Evolutionary conservation across 768 basidiomycete genomes (phyloP), one percentile per base, ranked within the genome.

Genomic region (Termitomyces sp.): DNA sequence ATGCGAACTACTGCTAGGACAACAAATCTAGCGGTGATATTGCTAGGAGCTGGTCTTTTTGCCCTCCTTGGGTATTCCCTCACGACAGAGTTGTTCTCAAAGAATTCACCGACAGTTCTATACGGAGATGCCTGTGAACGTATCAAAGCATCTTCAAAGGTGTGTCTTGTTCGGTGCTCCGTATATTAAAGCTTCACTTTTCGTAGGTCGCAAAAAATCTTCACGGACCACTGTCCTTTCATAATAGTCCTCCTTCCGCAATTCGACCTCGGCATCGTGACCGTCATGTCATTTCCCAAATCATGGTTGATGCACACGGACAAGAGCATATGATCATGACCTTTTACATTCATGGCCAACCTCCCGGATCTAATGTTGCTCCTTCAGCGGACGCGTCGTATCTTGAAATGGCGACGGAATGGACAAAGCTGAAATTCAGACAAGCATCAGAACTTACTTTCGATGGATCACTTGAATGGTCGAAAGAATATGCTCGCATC

Each of bases 241-340:
- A 93, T 69, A 92, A 89, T 65, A 90, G 88, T 63, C 87, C 90
- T 0, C 90, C 92, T 2, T 85, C 88, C n/a, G 70, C 77, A 40
- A 68, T 80, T 53, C 84, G 90, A 30, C 92, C 92, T 13, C 82
- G 90, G 54, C 92, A 93, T 66, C 83, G 92, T 20, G 89, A 90
- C 64, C 83, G 89, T 65, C 88, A 88, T 72, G 88, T 92, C 45
- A 83, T 83, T 8, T 92, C 91, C 20, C 87, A 90, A 58, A 79
- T 92, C 60, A 83, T 83, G 58, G 73, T 89, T 26, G 92, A 94
- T 68, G 72, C 85, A 12, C 66, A 80, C 10, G 92, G 92, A 1
- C 81, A 84, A 43, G 90, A 93, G 68, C 92, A 93, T 63, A 85
- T 94, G 83, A 78, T 91, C 32, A 78, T 94, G 68, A 87, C 87